phyloP scores from a whole-genome alignment of 1,284 basidiomycete species.

The Coniophora puteana region DNA sequence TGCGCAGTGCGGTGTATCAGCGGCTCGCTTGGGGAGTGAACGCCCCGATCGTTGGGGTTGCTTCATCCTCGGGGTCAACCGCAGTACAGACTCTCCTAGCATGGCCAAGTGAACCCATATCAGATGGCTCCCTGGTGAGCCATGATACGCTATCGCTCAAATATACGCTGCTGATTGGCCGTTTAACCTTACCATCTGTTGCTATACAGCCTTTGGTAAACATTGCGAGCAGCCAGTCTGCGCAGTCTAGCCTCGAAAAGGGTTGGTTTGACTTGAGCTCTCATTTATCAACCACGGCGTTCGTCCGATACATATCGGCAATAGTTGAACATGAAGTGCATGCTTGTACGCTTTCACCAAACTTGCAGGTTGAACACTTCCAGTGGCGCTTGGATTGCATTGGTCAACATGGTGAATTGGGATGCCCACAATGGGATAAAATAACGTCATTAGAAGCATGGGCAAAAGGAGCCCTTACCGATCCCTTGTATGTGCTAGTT shows the following conservation, averaged over 20 bases:
- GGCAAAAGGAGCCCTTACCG: too few relatives aligned
- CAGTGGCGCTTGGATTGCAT: not conserved
- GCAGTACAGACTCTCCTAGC: not conserved
- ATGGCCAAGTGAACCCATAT: not conserved
- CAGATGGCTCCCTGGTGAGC: not conserved
- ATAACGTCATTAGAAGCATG: too few relatives aligned
- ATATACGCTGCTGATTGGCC: not conserved
- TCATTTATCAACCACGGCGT: not conserved
- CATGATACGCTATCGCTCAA: not conserved
- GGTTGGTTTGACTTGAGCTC: not conserved
- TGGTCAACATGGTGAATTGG: too few relatives aligned
- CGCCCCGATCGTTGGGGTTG: not conserved
- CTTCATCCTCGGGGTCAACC: not conserved
- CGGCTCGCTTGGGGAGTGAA: not conserved
- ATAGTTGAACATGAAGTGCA: too few relatives aligned
- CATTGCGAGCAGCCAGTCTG: not conserved
- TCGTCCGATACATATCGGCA: not conserved
- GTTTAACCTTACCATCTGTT: too few relatives aligned
- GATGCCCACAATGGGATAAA: too few relatives aligned
- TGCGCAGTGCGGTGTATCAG: conserved; percentile 2
- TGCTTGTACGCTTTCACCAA: not conserved
- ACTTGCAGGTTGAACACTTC: not conserved
- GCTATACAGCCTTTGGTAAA: not conserved
- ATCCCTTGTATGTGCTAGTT: too few relatives aligned
- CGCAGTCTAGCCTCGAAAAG: too few relatives aligned